Evolutionary conservation across 441 rosid genomes (phyloP).

Genomic region (Melastoma candidum): DNA sequence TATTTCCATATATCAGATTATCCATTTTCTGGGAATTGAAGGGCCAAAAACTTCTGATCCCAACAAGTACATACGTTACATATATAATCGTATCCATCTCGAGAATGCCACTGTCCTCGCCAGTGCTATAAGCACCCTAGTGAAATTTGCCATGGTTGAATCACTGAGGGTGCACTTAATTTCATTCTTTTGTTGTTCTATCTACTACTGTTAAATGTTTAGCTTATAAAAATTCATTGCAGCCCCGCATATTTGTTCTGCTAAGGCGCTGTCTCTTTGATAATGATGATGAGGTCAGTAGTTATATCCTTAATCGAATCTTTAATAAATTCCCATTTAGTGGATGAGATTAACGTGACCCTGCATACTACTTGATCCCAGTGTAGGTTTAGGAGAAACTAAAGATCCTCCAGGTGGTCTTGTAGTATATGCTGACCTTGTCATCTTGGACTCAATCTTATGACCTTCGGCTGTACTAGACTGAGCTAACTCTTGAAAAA

Average conservation of each 20-base stretch:
- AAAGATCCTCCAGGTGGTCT: too few relatives aligned
- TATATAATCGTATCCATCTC: slow-evolving; percentile 94
- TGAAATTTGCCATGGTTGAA: slow-evolving; percentile 85
- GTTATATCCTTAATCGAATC: background rate
- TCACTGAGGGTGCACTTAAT: slow-evolving; percentile 2
- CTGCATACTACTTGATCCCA: too few relatives aligned
- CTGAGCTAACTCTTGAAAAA: too few relatives aligned
- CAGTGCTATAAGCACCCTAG: slow-evolving; percentile 91
- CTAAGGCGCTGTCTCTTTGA: slow-evolving; percentile 89
- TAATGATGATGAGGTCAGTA: slow-evolving; percentile 91
- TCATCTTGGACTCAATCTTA: too few relatives aligned
- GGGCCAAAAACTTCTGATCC: slow-evolving; percentile 98
- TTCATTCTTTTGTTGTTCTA: slow-evolving; percentile 1
- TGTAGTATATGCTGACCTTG: too few relatives aligned
- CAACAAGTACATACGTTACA: slow-evolving; percentile 87
- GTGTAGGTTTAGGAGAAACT: too few relatives aligned
- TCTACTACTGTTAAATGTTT: slow-evolving; percentile 2
- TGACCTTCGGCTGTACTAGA: too few relatives aligned
- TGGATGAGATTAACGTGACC: too few relatives aligned
- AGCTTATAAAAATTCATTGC: slow-evolving; percentile 19
- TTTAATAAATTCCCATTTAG: too few relatives aligned
- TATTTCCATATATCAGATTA: slow-evolving; percentile 37
- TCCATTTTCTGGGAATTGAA: slow-evolving; percentile 92
- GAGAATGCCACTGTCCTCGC: slow-evolving; percentile 98
- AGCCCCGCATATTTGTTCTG: slow-evolving; percentile 82